Evolutionary conservation across 2,329 filamentous ascomycete genomes (phyloP).

Genomic region (Aspergillus sp.): DNA sequence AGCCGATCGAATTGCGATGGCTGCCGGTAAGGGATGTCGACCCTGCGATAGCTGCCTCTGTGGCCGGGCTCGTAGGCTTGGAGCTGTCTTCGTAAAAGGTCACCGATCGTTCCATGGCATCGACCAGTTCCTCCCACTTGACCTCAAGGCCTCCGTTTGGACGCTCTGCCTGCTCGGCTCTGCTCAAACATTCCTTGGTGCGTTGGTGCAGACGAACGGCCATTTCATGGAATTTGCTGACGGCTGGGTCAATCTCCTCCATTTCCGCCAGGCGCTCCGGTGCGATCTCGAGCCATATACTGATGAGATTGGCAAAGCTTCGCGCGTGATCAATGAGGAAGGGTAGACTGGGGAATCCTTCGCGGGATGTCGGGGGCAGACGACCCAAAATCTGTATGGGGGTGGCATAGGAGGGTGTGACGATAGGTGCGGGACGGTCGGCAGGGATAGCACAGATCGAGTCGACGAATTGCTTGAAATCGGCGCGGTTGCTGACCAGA

Average conservation of each 20-base stretch:
- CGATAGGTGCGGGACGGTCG: conserved; percentile 63
- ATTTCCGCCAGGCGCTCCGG: conserved; percentile 42
- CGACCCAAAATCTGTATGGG: conserved; percentile 86
- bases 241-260: conserved; percentile 39
- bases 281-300: conserved; percentile 51
- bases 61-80: conserved; percentile 40
- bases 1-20: conserved; percentile 46
- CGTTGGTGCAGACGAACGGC: conserved; percentile 46
- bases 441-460: conserved; percentile 79
- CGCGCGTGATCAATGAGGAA: conserved; percentile 89
- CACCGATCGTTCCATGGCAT: conserved; percentile 48
- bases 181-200: conserved; percentile 48
- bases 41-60: conserved; percentile 34
- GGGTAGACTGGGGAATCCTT: conserved; percentile 90
- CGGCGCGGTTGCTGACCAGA: conserved; percentile 69
- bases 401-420: conserved; percentile 86
- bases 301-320: conserved; percentile 80
- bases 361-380: conserved; percentile 74
- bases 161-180: conserved; percentile 51
- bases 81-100: conserved; percentile 45
- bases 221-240: conserved; percentile 47
- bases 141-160: conserved; percentile 49
- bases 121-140: conserved; percentile 53
- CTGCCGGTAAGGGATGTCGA: conserved; percentile 33
- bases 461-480: conserved; percentile 87